phyloP scores from a whole-genome alignment of 768 basidiomycete genomes.

The Crassisporium funariophilum region DNA sequence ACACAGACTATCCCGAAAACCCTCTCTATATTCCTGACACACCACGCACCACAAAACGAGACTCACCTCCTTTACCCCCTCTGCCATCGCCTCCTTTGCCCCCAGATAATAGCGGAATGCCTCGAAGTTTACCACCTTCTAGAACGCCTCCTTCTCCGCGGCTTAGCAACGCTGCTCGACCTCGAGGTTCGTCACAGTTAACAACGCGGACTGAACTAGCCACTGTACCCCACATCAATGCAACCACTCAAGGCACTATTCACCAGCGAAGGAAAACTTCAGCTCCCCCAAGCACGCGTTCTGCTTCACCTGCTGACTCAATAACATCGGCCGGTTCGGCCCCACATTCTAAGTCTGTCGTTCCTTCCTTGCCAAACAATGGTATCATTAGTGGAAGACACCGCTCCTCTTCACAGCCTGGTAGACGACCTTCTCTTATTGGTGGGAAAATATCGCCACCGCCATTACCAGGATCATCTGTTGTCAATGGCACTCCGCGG shows the following conservation, averaged over 20 bases:
- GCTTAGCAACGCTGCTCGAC: constrained; percentile 46
- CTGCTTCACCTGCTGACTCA: constrained; percentile 55
- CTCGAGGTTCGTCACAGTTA: constrained; percentile 58
- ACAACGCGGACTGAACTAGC: constrained; percentile 40
- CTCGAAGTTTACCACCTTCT: constrained; percentile 33
- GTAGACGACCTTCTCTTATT: constrained; percentile 62
- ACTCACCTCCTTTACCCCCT: constrained; percentile 70
- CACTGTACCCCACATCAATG: constrained; percentile 46
- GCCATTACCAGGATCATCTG: constrained; percentile 46
- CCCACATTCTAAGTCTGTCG: constrained; percentile 34
- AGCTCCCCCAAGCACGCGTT: constrained; percentile 56
- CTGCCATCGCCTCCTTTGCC: constrained; percentile 50
- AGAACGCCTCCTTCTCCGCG: constrained; percentile 53
- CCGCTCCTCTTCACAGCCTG: constrained; percentile 79
- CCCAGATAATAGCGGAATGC: constrained; percentile 30
- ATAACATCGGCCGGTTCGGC: constrained; percentile 44
- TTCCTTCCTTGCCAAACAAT: constrained; percentile 41
- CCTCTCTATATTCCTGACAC: constrained; percentile 40
- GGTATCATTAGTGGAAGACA: constrained; percentile 45
- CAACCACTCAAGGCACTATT: constrained; percentile 67
- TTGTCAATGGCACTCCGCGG: constrained; percentile 44
- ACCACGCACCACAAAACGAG: constrained; percentile 44
- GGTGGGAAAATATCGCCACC: constrained; percentile 58
- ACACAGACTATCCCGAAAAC: constrained; percentile 23
- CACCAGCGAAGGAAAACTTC: constrained; percentile 68